phyloP scores from a whole-genome alignment of 306 rosid species.

The Trichosanthes cucumerina region DNA sequence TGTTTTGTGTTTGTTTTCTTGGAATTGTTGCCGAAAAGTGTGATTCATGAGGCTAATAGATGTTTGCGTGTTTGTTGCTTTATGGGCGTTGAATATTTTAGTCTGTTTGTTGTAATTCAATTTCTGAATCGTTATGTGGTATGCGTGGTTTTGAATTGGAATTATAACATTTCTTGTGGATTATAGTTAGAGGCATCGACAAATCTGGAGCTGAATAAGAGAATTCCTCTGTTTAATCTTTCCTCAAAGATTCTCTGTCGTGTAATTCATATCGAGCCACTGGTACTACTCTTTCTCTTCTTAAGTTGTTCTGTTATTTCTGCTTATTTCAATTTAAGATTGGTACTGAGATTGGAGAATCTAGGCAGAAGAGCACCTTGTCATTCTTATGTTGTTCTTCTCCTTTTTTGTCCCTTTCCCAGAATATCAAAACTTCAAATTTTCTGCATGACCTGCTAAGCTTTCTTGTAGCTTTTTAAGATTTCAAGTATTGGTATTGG shows the following conservation, averaged over 20 bases:
- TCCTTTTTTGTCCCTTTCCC: neutral
- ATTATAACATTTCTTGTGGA: conserved; percentile 2
- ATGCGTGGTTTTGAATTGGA: neutral
- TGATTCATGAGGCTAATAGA: neutral
- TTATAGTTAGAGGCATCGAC: conserved; percentile 83
- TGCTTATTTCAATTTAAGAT: conserved; percentile 3
- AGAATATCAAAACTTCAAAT: neutral
- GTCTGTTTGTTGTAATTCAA: neutral
- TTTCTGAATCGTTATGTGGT: neutral
- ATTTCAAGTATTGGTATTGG: neutral
- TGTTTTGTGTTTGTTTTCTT: conserved; percentile 2
- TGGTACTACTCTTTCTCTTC: conserved; percentile 36
- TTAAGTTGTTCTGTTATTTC: neutral
- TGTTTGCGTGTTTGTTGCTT: neutral
- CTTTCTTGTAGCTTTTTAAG: neutral
- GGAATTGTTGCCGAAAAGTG: neutral
- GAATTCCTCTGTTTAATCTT: conserved; percentile 61
- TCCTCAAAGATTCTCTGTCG: conserved; percentile 79
- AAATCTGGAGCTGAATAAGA: conserved; percentile 72
- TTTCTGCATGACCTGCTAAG: neutral
- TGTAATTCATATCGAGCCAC: conserved; percentile 42
- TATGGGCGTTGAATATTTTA: neutral
- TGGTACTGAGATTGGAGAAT: conserved; percentile 2
- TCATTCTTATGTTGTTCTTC: neutral
- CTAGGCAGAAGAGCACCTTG: neutral